Conservation (phyloP, 371 early-diverging fungal genomes). For the Mortierella sp. region DNA sequence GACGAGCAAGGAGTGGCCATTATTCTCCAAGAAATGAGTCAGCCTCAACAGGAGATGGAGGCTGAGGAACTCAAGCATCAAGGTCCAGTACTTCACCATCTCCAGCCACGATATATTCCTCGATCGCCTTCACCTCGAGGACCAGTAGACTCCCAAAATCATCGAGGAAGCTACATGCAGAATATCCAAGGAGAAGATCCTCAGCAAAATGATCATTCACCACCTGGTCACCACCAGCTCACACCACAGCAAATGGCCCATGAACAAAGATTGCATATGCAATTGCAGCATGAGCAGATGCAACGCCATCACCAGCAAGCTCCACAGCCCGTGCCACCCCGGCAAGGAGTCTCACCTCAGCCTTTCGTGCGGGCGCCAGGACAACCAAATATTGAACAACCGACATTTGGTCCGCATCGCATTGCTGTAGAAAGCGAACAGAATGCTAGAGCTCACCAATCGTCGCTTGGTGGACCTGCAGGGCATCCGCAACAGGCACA, state of each 20-base stretch:
- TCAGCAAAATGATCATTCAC: slow-evolving; percentile 7
- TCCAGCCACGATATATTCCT: not conserved
- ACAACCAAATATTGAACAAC: not conserved
- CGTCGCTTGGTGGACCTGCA: not conserved
- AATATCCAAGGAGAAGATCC: not conserved
- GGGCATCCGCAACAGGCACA: not conserved
- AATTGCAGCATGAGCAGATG: slow-evolving; percentile 8
- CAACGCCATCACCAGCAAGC: slow-evolving; percentile 11
- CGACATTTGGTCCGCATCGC: slow-evolving; percentile 17
- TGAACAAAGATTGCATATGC: slow-evolving; percentile 5
- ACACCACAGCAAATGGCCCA: not conserved
- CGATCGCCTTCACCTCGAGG: not conserved
- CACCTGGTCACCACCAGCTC: slow-evolving; percentile 5
- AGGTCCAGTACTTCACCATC: slow-evolving; percentile 1
- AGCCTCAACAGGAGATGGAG: slow-evolving; percentile 18
- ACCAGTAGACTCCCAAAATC: not conserved
- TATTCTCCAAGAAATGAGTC: slow-evolving; percentile 44
- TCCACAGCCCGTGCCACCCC: not conserved
- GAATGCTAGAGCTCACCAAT: slow-evolving; percentile 2
- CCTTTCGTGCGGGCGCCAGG: slow-evolving; percentile 2
- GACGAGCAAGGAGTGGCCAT: slow-evolving; percentile 31
- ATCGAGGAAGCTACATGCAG: slow-evolving; percentile 2
- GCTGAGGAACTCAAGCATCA: slow-evolving; percentile 10
- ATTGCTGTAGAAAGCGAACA: slow-evolving; percentile 2
- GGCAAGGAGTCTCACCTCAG: not conserved